A percentile compares a stretch with the other conserved stretches of the same genome.
phyloP scores from a whole-genome alignment of 1,284 basidiomycete species.

The Ustilago nuda region DNA sequence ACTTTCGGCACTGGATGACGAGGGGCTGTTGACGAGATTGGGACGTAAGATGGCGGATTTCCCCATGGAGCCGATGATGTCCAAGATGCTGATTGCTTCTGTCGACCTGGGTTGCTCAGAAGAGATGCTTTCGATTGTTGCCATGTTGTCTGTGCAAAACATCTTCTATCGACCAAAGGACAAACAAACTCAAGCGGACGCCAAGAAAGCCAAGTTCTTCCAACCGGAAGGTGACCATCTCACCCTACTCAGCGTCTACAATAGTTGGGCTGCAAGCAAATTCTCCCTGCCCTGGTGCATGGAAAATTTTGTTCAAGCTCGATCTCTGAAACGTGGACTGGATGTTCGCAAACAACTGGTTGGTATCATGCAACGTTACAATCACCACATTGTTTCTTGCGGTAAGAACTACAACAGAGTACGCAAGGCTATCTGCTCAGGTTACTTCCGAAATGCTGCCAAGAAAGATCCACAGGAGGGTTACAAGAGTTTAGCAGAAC shows the following conservation, averaged over 20 bases:
- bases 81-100: slow-evolving; percentile 99
- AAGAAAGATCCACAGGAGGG: slow-evolving; percentile 78
- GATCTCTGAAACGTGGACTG: slow-evolving; percentile 96
- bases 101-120: slow-evolving; percentile 94
- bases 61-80: slow-evolving; percentile 94
- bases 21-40: slow-evolving; percentile 90
- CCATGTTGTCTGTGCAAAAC: slow-evolving; percentile 95
- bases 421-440: slow-evolving; percentile 94
- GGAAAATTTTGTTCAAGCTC: slow-evolving; percentile 92
- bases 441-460: slow-evolving; percentile 72
- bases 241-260: slow-evolving; percentile 94
- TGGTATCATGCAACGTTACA: slow-evolving; percentile 99
- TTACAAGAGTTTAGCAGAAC: slow-evolving; percentile 95
- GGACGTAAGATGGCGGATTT: slow-evolving; percentile 99
- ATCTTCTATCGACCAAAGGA: slow-evolving; percentile 99
- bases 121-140: slow-evolving; percentile 94
- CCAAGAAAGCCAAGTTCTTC: slow-evolving; percentile 89
- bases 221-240: slow-evolving; percentile 96
- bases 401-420: slow-evolving; percentile 93
- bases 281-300: slow-evolving; percentile 84
- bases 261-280: slow-evolving; percentile 95
- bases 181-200: slow-evolving; percentile 97
- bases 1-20: slow-evolving; percentile 93
- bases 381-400: slow-evolving; percentile 91
- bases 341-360: slow-evolving; percentile 96